Evolutionary conservation across 2,329 filamentous ascomycete genomes (phyloP).

Genomic region (Fusarium newnesense): DNA sequence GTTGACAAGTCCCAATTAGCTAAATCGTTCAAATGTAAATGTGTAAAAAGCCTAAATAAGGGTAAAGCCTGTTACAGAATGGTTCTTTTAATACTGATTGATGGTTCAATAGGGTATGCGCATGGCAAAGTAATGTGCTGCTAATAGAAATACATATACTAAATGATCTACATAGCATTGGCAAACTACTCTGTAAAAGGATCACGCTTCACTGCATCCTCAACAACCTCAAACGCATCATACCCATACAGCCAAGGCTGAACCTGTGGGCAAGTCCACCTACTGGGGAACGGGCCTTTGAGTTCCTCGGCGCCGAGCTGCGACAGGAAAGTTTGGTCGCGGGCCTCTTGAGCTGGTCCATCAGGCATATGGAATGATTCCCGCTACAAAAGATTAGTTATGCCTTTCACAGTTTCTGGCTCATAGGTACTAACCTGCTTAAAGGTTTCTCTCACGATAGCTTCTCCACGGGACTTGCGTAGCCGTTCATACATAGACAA

Average conservation of each 20-base stretch:
- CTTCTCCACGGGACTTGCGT: conserved; percentile 59
- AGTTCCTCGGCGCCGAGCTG: neutral
- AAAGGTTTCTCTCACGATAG: conserved; percentile 72
- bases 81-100: no score
- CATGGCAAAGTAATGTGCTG: no score
- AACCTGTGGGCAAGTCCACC: neutral
- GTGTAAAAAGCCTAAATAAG: no score
- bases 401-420: no score
- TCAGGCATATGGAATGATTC: conserved; percentile 61
- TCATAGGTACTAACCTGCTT: conserved; percentile 45
- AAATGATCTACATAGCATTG: accelerated
- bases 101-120: no score
- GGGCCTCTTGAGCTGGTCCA: neutral
- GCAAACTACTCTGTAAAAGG: accelerated
- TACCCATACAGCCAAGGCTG: neutral
- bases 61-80: no score
- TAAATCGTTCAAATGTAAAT: no score
- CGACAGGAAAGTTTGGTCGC: neutral
- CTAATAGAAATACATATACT: neutral
- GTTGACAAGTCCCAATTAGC: no score
- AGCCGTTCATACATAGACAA: conserved; percentile 58
- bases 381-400: conserved; percentile 47
- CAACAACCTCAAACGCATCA: neutral
- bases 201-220: neutral
- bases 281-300: neutral